Base-by-base conservation (phyloP, 1,139 yeast species). In the Pichia sp. region DNA sequence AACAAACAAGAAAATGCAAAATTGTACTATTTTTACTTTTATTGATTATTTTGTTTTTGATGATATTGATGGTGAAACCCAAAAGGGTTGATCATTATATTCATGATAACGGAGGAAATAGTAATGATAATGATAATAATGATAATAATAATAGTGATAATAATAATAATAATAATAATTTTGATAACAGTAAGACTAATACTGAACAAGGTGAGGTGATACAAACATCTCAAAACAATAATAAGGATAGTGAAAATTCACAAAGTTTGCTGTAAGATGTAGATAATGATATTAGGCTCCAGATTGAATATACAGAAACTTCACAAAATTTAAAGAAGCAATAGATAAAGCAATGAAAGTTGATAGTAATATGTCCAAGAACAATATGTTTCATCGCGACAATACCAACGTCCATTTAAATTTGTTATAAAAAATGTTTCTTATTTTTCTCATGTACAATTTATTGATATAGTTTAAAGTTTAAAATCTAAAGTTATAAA, bases 1-100 rank as follows among this genome's bases (percentile, higher is more conserved):
- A 85, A 63, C 73, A 95, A 53, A 86, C 96, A 1, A 89, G 92
- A 49, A 92, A 90, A 64, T 92, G 97, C 68, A 90, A 89, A 64
- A 68, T 92, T 40, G 90, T 92, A 16, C 72, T 92, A 45, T 72
- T 92, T 43, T 68, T 92, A 53, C 68, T 80, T 16, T 70, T 92
- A 50, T 65, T 89, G 34, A 94, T 87, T 27, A 69, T 88, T 49
- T 85, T 86, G 4, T 69, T 89, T 48, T 71, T 90, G 48, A 74
- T 90, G 57, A 65, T 89, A 12, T 79, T 90, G 15, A 67, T 89
- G 56, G 73, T 87, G 44, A 82, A 80, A 58, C 96, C 96, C 1
- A 55, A 49, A 25, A 48, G 59, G 9, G 60, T 49, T 12, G 46
- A 47, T 38, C 53, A 51, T 36, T 53, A 53, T 35, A 39, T 53